Percentiles rank a stretch among this genome's conserved stretches.
phyloP scores from a whole-genome alignment of 306 rosid genomes.

The Delonix regia region DNA sequence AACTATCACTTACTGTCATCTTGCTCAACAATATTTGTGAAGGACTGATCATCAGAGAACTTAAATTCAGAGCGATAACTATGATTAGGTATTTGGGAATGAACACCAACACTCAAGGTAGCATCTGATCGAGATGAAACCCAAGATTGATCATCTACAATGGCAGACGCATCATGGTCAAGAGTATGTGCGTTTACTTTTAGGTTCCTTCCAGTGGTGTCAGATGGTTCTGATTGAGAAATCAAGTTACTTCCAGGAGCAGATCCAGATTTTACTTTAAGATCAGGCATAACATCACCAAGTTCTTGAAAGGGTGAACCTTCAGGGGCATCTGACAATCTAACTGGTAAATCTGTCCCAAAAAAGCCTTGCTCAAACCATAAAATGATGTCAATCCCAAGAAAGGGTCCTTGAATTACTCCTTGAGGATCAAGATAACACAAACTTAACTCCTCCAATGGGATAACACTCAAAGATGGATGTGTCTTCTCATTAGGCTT shows the following conservation, averaged over 20 bases:
- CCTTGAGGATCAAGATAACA: constrained; percentile 84
- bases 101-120: constrained; percentile 39
- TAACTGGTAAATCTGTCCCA: constrained; percentile 64
- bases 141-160: constrained; percentile 48
- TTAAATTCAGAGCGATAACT: constrained; percentile 48
- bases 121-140: constrained; percentile 49
- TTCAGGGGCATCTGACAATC: constrained; percentile 63
- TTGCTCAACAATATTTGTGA: constrained; percentile 47
- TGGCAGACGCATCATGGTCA: constrained; percentile 44
- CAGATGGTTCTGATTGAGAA: constrained; percentile 48
- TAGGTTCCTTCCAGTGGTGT: constrained; percentile 50
- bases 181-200: constrained; percentile 42
- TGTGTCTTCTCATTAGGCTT: constrained; percentile 46
- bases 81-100: constrained; percentile 43
- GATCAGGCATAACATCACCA: constrained; percentile 69
- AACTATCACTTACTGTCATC: constrained; percentile 54
- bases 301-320: constrained; percentile 68
- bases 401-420: constrained; percentile 68
- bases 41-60: constrained; percentile 48
- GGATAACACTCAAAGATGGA: constrained; percentile 37
- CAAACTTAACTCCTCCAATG: constrained; percentile 67
- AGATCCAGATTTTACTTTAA: constrained; percentile 46
- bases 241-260: constrained; percentile 43
- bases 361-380: constrained; percentile 85
- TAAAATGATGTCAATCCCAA: constrained; percentile 70